Evolutionary conservation across 371 early-diverging fungal genomes (phyloP), one percentile per base, ranked within the genome.

Genomic region (Smittium mucronatum): DNA sequence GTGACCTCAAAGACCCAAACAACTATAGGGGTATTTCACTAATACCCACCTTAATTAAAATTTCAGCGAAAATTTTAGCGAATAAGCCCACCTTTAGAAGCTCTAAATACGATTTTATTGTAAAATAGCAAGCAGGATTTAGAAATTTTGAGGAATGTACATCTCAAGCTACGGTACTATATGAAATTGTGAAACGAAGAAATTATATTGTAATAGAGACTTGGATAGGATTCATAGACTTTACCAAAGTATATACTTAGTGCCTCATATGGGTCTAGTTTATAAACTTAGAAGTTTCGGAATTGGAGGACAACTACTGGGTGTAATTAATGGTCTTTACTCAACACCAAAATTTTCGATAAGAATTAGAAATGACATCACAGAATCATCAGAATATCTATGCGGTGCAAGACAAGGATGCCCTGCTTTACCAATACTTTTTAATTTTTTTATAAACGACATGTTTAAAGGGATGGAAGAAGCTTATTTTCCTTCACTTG

Each of bases 1-100:
- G n/a, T n/a, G n/a, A n/a, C n/a, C 63, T 63, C 15, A 63, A 5
- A 63, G 63, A 63, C 63, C 63, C 63, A 63, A 63, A 63, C n/a
- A 63, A 63, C n/a, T 63, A 63, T 32, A 5, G 63, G 57, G 26
- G 63, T 15, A 63, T 63, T 8, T 8, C 63, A 11, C 8, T 63
- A n/a, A 63, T 63, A 63, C 15, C 63, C 16, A 8, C 26, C 11
- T 8, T 63, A 63, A 8, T 63, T 15, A 63, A 63, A 63, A 15
- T 63, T 16, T 5, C 32, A 15, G 63, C 63, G 30, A 63, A 63
- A n/a, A 11, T 63, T 16, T 28, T 63, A 15, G 63, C 63, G 32
- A 63, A 16, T 15, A 63, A 32, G 32, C 63, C 32, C 63, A 26
- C 16, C 63, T 30, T 17, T 28, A 63, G 11, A n/a, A 32, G 32